These are phyloP conservation scores for Diutina sp. DNA, from an alignment of 1,139 yeast species.

Conservation along the genomic window DNA sequence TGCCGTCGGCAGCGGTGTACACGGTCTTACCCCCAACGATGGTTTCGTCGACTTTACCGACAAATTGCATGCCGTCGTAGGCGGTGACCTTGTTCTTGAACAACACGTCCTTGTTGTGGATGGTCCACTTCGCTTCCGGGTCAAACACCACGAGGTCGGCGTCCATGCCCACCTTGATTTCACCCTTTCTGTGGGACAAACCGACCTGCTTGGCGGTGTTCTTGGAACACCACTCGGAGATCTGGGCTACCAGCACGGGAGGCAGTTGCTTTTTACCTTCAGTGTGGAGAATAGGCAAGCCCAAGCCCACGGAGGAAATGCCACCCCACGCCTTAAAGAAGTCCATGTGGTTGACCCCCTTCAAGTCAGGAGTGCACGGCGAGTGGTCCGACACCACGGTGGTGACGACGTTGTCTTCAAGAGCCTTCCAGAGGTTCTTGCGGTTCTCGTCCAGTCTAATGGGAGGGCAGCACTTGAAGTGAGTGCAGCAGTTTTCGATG, in stretches of 20 bases:
- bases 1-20: constrained; percentile 45
- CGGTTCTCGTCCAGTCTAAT: constrained; percentile 67
- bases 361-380: constrained; percentile 88
- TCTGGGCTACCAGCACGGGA: constrained; percentile 45
- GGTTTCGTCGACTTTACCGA: constrained; percentile 70
- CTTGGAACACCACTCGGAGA: constrained; percentile 65
- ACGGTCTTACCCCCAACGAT: constrained; percentile 63
- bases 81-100: constrained; percentile 87
- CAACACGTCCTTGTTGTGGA: constrained; percentile 45
- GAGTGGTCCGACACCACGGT: constrained; percentile 92
- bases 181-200: constrained; percentile 58
- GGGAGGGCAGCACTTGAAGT: constrained; percentile 92
- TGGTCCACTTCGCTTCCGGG: constrained; percentile 38
- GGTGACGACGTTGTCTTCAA: constrained; percentile 51
- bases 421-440: constrained; percentile 62
- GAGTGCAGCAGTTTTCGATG: constrained; percentile 65
- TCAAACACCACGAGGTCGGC: constrained; percentile 84
- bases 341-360: constrained; percentile 72
- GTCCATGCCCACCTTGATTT: constrained; percentile 58
- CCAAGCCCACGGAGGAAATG: constrained; percentile 86
- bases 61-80: constrained; percentile 55
- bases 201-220: constrained; percentile 86
- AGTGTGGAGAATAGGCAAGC: constrained; percentile 69
- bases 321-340: constrained; percentile 96
- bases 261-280: constrained; percentile 48